Conservation (phyloP, 2,329 filamentous ascomycete species). For the Diaporthe amygdali region DNA sequence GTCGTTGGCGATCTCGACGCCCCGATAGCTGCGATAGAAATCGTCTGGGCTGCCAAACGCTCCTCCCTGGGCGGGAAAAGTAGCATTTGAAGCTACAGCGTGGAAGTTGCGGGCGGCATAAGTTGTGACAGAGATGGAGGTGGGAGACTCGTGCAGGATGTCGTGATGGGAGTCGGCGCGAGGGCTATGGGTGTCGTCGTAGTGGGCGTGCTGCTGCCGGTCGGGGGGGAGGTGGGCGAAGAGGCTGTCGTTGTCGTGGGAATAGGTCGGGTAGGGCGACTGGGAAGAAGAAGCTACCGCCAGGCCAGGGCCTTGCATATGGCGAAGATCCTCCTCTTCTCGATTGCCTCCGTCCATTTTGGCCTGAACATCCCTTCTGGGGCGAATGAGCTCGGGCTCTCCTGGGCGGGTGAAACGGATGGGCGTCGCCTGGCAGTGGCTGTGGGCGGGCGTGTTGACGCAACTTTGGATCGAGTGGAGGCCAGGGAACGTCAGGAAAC, state of each 20-base stretch:
- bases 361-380: conserved; percentile 41
- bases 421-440: conserved; percentile 19
- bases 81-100: conserved; percentile 44
- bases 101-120: conserved; percentile 44
- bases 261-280: conserved; percentile 31
- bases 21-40: conserved; percentile 59
- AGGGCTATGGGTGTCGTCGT: conserved; percentile 31
- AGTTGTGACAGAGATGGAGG: conserved; percentile 36
- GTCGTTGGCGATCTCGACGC: conserved; percentile 41
- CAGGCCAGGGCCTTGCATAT: conserved; percentile 31
- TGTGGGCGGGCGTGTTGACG: conserved; percentile 15
- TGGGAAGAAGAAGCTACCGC: conserved; percentile 38
- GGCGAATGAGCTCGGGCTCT: conserved; percentile 19
- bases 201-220: conserved; percentile 31
- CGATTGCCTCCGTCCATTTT: conserved; percentile 55
- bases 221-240: conserved; percentile 28
- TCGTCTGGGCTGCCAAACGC: conserved; percentile 57
- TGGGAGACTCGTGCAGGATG: conserved; percentile 19
- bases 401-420: conserved; percentile 20
- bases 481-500: conserved; percentile 41
- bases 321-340: conserved; percentile 46
- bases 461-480: conserved; percentile 26
- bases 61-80: conserved; percentile 31
- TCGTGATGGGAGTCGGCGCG: conserved; percentile 16
- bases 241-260: conserved; percentile 34